Base-by-base conservation (phyloP, 257 asterid genomes). In the Fraxinus americana region DNA sequence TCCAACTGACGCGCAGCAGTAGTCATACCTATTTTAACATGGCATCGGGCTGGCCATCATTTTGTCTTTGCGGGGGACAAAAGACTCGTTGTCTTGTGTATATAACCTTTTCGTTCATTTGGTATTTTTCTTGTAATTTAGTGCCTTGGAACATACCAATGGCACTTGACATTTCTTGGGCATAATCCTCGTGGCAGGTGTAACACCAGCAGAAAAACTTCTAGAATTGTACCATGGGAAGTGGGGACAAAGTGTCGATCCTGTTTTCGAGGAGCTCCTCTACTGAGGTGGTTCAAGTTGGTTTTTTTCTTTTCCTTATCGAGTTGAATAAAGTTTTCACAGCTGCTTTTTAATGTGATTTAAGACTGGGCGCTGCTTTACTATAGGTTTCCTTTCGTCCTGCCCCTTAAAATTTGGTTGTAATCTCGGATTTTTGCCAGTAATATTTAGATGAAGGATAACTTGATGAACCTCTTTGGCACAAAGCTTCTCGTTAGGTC, bases 151-250 rank as follows among this genome's bases (percentile, higher is more conserved):
- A 7, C 8, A 29, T 5, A 29, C 29, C 78, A 45, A 32, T 52
- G 34, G 13, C 39, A 25, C 12, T 36, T 75, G 70, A 79, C 43
- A 13, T 76, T 75, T 36, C 19, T 66, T 19, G 54, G 71, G 39
- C 32, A 75, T 52, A 43, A 68, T 68, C 52, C 34, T 52, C 16
- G 9, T 68, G 72, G 43, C 77, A 92, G 99, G 99, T 74, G 86
- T 92, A 71, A 95, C 99, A 6, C 99, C 98, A 23, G 98, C 99
- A 1, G 99, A 93, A 83, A 93, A 87, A 86, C 96, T 96, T 77
- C 92, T 96, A 43, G 94, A 87, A 65, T 65, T 91, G 88, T 95
- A 95, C 94, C 86, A 93, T 76, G 98, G 92, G 77, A 92, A 93
- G 82, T 95, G 99, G 99, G 96, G 91, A 34, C 90, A 85, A 79